Base-by-base conservation (phyloP, 208 protist species). In the Leishmania tarentolae region DNA sequence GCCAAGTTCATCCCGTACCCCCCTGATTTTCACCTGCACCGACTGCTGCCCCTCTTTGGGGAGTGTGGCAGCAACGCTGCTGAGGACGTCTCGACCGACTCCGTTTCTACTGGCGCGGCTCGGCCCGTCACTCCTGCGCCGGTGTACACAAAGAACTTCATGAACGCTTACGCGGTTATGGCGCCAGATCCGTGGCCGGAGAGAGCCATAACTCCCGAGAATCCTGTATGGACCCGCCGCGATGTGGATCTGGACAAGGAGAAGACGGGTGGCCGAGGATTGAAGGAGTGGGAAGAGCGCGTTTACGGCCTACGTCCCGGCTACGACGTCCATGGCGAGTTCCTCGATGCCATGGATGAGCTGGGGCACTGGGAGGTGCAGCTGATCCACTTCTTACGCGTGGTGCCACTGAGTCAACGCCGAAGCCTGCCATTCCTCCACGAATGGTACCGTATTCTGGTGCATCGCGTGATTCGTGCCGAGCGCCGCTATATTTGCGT, bases 341-440 rank as follows among this genome's bases (percentile, higher is more conserved):
- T 97, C 59, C 53, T 88, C 28, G 94, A 97, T 77, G 87, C 94
- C 28, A 88, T 93, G 78, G 94, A 97, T 40, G 94, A 97, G 83
- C 78, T 97, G 35, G 89, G 87, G 40, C 80, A 95, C 80, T 97
- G 94, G 92, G 92, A 95, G 79, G 81, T 73, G 70, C 68, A 83
- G 46, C 85, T 96, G 78, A 78, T 97, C 15, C 52, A 76, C 21
- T 97, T 96, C 82, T 68, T 97, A 46, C 88, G 92, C 4, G 86
- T 71, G 28, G 90, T 85, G 15, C 92, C 94, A 1, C 82, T 96
- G 35, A 80, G 83, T 42, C 91, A 94, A 85, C 92, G 94, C 50
- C 90, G 94, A 37, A 93, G 86, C 31, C 76, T 97, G 59, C 94
- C 94, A 15, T 91, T 87, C 52, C 74, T 97, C 65, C 91, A 97